These are phyloP conservation scores for Larix kaempferi DNA, from an alignment of 75 land plant species.

Conservation along the genomic window DNA sequence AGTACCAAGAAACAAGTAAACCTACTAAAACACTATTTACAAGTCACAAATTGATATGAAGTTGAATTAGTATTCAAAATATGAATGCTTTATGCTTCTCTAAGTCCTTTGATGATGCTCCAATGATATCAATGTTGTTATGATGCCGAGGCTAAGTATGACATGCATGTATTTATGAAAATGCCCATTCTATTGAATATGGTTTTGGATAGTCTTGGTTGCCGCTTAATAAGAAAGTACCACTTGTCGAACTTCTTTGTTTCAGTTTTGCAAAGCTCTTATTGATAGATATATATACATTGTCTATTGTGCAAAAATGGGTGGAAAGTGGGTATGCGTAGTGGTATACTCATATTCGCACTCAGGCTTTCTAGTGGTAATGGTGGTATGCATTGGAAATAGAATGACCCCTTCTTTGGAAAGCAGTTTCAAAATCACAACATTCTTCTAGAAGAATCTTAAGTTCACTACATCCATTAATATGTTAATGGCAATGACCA, in stretches of 20 bases:
- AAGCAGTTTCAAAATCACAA: constrained; percentile 29
- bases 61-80: no score
- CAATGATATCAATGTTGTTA: no score
- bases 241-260: not conserved
- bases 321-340: not conserved
- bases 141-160: no score
- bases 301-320: not conserved
- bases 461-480: constrained; percentile 48
- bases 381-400: not conserved
- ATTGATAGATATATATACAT: not conserved
- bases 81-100: no score
- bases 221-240: no score
- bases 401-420: not conserved
- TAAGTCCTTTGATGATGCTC: no score
- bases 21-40: no score
- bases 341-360: not conserved
- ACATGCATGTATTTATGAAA: no score
- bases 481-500: constrained; percentile 42
- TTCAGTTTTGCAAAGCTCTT: not conserved
- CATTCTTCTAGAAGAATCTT: constrained; percentile 35
- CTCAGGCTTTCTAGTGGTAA: not conserved
- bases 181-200: no score
- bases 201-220: no score
- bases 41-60: no score
- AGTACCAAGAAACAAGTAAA: no score